Conservation (phyloP, 805 yeast species). For the Saccharomycopsis olivae region DNA sequence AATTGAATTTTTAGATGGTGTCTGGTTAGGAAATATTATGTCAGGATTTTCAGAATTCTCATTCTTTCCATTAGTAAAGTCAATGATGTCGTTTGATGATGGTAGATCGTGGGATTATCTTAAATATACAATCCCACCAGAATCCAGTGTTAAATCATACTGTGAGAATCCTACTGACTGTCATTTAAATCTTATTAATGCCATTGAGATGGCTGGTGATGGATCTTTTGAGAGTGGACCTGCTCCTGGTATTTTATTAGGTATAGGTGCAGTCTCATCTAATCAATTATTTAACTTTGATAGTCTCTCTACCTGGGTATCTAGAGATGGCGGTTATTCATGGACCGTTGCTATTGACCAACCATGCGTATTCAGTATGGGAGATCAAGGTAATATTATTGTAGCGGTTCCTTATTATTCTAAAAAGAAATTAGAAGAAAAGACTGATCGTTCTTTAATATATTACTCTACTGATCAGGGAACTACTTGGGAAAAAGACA, state of each 20-base stretch:
- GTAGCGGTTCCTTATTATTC: conserved; percentile 42
- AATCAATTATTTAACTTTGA: conserved; percentile 17
- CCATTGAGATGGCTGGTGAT: conserved; percentile 23
- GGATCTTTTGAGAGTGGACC: conserved; percentile 29
- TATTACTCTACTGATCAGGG: conserved; percentile 69
- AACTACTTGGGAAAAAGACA: conserved; percentile 42
- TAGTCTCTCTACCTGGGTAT: conserved; percentile 40
- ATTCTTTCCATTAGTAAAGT: conserved; percentile 20
- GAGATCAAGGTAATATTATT: conserved; percentile 70
- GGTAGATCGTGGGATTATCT: conserved; percentile 27
- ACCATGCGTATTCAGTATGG: conserved; percentile 48
- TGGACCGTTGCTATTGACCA: conserved; percentile 51
- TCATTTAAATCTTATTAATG: conserved; percentile 30
- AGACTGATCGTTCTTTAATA: conserved; percentile 21
- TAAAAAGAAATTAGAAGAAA: conserved; percentile 24
- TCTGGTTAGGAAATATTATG: conserved; percentile 40
- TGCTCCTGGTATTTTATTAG: conserved; percentile 36
- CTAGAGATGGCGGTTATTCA: conserved; percentile 68
- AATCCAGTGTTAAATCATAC: conserved; percentile 14
- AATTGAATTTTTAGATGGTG: conserved; percentile 48
- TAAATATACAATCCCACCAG: conserved; percentile 21
- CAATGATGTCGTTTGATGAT: conserved; percentile 30
- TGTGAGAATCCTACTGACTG: conserved; percentile 25
- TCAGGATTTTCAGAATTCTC: conserved; percentile 19
- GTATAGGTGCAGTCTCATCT: conserved; percentile 31